Evolutionary conservation across 2,329 filamentous ascomycete species (phyloP), one percentile per base, ranked within the genome.

Genomic region (Alternaria triticimaculans): DNA sequence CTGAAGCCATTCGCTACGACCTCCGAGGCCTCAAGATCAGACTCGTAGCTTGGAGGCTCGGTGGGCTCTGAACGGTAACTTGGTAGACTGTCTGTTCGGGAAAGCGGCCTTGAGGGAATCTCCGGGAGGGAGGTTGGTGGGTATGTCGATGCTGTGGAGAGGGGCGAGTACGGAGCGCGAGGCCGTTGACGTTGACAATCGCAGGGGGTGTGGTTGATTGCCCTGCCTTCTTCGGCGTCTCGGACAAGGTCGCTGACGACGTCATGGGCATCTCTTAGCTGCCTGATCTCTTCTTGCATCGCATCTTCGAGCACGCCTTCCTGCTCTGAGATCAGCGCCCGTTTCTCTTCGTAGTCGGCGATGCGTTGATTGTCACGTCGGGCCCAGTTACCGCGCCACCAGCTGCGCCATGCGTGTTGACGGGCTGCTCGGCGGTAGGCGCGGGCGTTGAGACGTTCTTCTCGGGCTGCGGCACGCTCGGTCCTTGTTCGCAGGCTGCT

Each of bases 351-450:
- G 68, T 86, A 84, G 63, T 85, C 80, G 23, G 70, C 69, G 30
- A 77, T 74, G 44, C 73, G 78, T 54, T 70, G 72, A 33, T 74
- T 71, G 58, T 76, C 70, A 57, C 67, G 67, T 10, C 76, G 74
- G n/a, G 58, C 63, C 65, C 74, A 78, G 58, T 77, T 76, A 54
- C 74, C 72, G 44, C 79, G 72, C 84, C 85, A 87, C 80, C 84
- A 86, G 55, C 83, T 81, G 33, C 81, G 79, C 80, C 84, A 83
- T 44, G 82, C 80, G 50, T 86, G 84, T 28, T 83, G 78, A 21
- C 85, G 82, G 20, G 86, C 86, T 28, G 86, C 86, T 30, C 83
- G 81, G 46, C 82, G 83, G 68, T 88, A 89, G 8, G 84, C 81
- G 12, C 83, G 80, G 11, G 80, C 84, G 26, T 83, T 85, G 28